Evolutionary conservation across 345 rosid genomes (phyloP), one percentile per base, ranked within the genome.

Genomic region (Gossypium herbaceum): DNA sequence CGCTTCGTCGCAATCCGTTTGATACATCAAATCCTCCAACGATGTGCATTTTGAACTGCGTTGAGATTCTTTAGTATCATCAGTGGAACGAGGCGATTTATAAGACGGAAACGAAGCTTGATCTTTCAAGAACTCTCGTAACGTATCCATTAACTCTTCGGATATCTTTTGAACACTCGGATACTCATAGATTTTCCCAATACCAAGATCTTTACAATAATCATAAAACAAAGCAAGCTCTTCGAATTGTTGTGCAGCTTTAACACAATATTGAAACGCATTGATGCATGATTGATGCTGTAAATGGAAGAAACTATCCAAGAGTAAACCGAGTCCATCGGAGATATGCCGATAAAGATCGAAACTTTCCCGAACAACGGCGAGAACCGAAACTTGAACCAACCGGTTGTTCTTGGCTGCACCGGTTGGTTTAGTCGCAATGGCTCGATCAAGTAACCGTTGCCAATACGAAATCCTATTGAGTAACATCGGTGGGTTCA

Each of bases 51-150:
- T 34, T 24, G 20, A 62, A 34, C 12, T 19, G 39, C 10, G 45
- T 64, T 9, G 48, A 39, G 48, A n/a, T 27, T 5, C 41, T 34
- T 34, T 34, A 34, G 41, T 34, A 48, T 48, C 52, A 12, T 48
- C 13, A 3, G 17, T 11, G 52, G 52, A 48, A 48, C 52, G 52
- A 48, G 52, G 52, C 52, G 17, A 48, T 10, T 48, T 48, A 48
- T 48, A 48, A 48, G 78, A 48, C 7, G 90, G 85, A 67, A 91
- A 85, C 27, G 92, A 87, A 22, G 91, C 80, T 61, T 91, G 87
- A 62, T 95, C 97, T 75, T 89, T 94, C 45, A 91, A 63, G 81
- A 93, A 93, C 64, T 94, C 99, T 43, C 86, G 88, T 39, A 94
- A 74, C 2, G 97, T 91, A 50, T 87, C 92, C 0, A 94, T 41